Conservation (phyloP, 345 rosid genomes). For the Schrenkiella parvula region DNA sequence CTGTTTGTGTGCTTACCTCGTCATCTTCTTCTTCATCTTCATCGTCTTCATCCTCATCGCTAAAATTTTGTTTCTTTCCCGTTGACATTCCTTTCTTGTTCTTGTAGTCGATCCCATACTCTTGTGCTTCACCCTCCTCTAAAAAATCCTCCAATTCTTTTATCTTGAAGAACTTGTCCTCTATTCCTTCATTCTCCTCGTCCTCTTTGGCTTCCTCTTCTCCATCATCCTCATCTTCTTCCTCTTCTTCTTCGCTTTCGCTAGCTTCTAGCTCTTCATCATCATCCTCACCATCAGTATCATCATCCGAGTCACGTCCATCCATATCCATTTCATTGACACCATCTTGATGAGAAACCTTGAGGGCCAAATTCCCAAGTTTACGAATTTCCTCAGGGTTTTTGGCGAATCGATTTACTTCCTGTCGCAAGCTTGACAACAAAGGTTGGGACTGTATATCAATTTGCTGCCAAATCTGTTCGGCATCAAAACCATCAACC, state of each 20-base stretch:
- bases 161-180: conserved; percentile 78
- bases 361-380: conserved; percentile 22
- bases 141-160: conserved; percentile 68
- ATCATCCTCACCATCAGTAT: conserved; percentile 21
- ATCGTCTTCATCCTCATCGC: conserved; percentile 37
- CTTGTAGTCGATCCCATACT: conserved; percentile 51
- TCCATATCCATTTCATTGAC: conserved; percentile 42
- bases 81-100: conserved; percentile 38
- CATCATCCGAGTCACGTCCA: conserved; percentile 36
- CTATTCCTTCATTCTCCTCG: conserved; percentile 44
- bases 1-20: conserved; percentile 13
- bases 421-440: conserved; percentile 49
- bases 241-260: conserved; percentile 25
- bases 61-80: conserved; percentile 26
- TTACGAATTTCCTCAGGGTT: conserved; percentile 49
- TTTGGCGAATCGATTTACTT: conserved; percentile 52
- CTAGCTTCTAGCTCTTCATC: conserved; percentile 34
- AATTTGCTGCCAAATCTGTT: conserved; percentile 97
- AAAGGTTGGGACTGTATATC: conserved; percentile 72
- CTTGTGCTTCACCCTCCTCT: conserved; percentile 74
- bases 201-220: conserved; percentile 19
- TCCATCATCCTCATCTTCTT: conserved; percentile 26
- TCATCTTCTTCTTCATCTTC: conserved; percentile 31
- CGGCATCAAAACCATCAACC: conserved; percentile 74
- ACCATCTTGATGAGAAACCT: conserved; percentile 27